Conservation (phyloP, 1,284 basidiomycete genomes). For the Pisolithus thermaeus region DNA sequence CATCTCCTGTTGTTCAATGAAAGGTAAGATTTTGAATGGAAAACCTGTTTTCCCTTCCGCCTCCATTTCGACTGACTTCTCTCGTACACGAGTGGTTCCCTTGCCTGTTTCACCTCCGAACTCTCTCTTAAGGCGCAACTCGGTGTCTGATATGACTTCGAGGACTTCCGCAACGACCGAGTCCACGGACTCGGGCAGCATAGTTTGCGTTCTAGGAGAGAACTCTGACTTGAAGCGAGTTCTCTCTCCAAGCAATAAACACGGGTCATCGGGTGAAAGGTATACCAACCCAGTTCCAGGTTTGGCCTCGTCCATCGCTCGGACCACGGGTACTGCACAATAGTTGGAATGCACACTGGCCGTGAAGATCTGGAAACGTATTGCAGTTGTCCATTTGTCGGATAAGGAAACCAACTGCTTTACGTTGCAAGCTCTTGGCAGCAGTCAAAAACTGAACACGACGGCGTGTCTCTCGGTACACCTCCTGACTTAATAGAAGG, state of each 20-base stretch:
- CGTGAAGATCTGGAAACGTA: conserved; percentile 39
- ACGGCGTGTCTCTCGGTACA: conserved; percentile 79
- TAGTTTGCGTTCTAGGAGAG: conserved; percentile 77
- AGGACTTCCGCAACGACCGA: conserved; percentile 80
- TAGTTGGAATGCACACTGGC: conserved; percentile 9
- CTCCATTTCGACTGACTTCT: conserved; percentile 55
- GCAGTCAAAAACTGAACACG: conserved; percentile 89
- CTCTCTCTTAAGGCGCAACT: conserved; percentile 82
- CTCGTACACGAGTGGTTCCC: conserved; percentile 63
- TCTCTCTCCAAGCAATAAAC: conserved; percentile 72
- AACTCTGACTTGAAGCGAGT: conserved; percentile 82
- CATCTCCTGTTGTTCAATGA: conserved; percentile 92
- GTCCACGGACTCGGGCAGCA: conserved; percentile 81
- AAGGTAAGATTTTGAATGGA: conserved; percentile 74
- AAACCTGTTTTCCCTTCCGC: conserved; percentile 57
- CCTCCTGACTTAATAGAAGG: conserved; percentile 83
- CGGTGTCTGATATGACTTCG: conserved; percentile 87
- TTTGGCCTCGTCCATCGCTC: conserved; percentile 87
- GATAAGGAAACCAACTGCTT: conserved; percentile 79
- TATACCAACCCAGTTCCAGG: conserved; percentile 72
- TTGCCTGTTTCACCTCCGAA: conserved; percentile 83
- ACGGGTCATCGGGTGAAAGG: conserved; percentile 72
- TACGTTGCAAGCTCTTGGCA: conserved; percentile 86
- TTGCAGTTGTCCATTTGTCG: conserved; percentile 81
- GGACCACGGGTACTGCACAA: conserved; percentile 79